Percentiles rank a stretch among this genome's conserved stretches.
Conservation (phyloP, 1,139 yeast species). For the Candida freyschussii region DNA sequence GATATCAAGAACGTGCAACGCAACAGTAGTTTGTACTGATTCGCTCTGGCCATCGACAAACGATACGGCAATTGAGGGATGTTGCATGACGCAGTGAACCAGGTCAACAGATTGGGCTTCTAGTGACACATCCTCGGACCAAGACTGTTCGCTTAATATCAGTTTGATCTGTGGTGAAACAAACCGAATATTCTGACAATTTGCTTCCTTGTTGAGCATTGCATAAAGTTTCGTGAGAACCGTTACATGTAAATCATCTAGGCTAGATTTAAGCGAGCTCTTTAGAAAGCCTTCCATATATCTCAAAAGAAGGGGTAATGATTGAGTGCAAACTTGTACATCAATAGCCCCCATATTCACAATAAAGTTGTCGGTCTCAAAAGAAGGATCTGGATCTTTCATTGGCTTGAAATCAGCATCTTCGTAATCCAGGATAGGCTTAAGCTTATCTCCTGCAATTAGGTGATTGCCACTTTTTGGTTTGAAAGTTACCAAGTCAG, state of each 20-base stretch:
- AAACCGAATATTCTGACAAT: conserved; percentile 44
- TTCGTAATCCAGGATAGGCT: conserved; percentile 37
- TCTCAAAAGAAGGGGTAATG: conserved; percentile 31
- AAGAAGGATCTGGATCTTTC: conserved; percentile 36
- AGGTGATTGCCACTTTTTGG: conserved; percentile 11
- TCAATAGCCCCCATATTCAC: conserved; percentile 46
- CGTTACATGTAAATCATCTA: conserved; percentile 66
- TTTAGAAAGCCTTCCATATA: conserved; percentile 34
- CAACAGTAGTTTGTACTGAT: conserved; percentile 8
- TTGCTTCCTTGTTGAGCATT: conserved; percentile 35
- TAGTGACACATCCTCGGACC: conserved; percentile 7
- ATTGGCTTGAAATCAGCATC: conserved; percentile 43
- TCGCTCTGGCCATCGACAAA: conserved; percentile 3
- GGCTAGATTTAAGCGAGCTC: conserved; percentile 40
- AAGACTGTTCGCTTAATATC: conserved; percentile 8
- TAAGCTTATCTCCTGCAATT: conserved; percentile 18
- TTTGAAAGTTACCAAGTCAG: no score
- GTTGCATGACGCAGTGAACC: conserved; percentile 6
- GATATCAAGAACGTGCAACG: conserved; percentile 14
- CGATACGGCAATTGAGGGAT: conserved; percentile 18
- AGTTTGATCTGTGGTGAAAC: conserved; percentile 37
- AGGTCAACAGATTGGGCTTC: conserved; percentile 9
- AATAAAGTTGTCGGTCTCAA: conserved; percentile 52
- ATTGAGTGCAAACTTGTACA: conserved; percentile 36
- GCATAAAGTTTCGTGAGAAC: conserved; percentile 43